phyloP scores from a whole-genome alignment of 31 red algal genomes.

The Porphyra umbilicalis region DNA sequence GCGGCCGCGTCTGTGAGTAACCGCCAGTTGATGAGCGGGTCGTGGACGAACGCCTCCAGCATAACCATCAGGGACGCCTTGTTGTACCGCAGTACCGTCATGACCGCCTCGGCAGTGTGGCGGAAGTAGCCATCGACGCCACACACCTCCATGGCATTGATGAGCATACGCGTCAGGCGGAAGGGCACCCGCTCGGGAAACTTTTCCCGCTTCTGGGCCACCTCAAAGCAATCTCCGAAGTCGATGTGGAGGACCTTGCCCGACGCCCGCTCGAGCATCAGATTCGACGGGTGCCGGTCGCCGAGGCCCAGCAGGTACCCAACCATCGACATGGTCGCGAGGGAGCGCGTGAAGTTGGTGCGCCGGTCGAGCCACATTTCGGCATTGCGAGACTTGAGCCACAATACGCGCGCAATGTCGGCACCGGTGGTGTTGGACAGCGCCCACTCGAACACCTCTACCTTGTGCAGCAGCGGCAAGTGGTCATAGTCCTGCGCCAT shows the following conservation, averaged over 20 bases:
- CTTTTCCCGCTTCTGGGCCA: slow-evolving; percentile 91
- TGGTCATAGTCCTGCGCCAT: slow-evolving; percentile 89
- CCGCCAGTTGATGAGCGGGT: slow-evolving; percentile 86
- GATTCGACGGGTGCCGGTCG: slow-evolving; percentile 92
- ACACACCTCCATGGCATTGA: slow-evolving; percentile 82
- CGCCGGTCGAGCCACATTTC: slow-evolving; percentile 97
- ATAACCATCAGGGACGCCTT: slow-evolving; percentile 80
- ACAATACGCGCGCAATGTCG: slow-evolving; percentile 87
- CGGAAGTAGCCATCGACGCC: slow-evolving; percentile 88
- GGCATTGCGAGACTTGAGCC: slow-evolving; percentile 91
- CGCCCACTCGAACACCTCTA: slow-evolving; percentile 93
- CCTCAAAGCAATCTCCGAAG: slow-evolving; percentile 99
- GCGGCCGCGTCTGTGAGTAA: slow-evolving; percentile 39
- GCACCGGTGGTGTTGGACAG: slow-evolving; percentile 76
- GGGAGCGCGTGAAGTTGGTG: slow-evolving; percentile 82
- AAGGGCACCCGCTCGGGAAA: slow-evolving; percentile 96
- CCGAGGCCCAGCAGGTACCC: slow-evolving; percentile 96
- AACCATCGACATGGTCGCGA: slow-evolving; percentile 93
- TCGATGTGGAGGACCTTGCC: slow-evolving; percentile 97
- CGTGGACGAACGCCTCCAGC: slow-evolving; percentile 97
- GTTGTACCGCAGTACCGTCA: slow-evolving; percentile 66
- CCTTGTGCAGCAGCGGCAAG: slow-evolving; percentile 80
- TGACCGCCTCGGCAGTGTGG: slow-evolving; percentile 73
- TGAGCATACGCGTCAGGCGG: slow-evolving; percentile 93
- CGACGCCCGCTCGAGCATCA: slow-evolving; percentile 83